Conservation (phyloP, 148 eudicot species). For the Polygonum aviculare region DNA sequence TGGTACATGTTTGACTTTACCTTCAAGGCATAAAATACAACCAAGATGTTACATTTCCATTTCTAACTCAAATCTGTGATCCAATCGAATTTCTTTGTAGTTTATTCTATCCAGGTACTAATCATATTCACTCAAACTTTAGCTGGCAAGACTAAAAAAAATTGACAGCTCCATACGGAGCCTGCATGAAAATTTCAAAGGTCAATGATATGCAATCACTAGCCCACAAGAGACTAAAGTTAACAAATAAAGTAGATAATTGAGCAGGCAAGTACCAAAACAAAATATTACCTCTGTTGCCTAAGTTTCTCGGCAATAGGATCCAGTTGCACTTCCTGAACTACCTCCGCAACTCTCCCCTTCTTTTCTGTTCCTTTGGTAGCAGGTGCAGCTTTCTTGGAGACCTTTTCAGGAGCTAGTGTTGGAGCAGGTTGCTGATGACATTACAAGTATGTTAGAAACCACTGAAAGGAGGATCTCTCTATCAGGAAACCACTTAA, state of each 20-base stretch:
- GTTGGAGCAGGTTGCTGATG: constrained; percentile 30
- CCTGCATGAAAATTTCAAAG: neutral
- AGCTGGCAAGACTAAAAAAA: neutral
- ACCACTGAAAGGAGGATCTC: too few species aligned
- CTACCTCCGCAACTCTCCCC: constrained; percentile 23
- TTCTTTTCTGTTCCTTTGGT: constrained; percentile 24
- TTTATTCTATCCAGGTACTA: neutral
- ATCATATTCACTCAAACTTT: neutral
- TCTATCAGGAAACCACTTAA: too few species aligned
- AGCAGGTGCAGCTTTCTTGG: constrained; percentile 17
- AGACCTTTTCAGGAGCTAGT: constrained; percentile 23
- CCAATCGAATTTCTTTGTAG: neutral
- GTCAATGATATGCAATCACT: neutral
- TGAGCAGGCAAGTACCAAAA: neutral
- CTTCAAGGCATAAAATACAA: neutral
- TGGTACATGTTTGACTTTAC: neutral
- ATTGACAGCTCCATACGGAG: neutral
- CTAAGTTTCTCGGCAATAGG: constrained; percentile 41
- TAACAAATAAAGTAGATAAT: neutral
- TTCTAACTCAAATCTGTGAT: neutral
- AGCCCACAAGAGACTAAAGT: neutral
- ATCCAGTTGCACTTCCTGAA: constrained; percentile 23
- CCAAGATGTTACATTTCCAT: neutral
- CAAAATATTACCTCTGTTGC: constrained; percentile 29
- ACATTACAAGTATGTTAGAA: neutral